phyloP scores from a whole-genome alignment of 305 asterid species.

The Nicotiana rustica region DNA sequence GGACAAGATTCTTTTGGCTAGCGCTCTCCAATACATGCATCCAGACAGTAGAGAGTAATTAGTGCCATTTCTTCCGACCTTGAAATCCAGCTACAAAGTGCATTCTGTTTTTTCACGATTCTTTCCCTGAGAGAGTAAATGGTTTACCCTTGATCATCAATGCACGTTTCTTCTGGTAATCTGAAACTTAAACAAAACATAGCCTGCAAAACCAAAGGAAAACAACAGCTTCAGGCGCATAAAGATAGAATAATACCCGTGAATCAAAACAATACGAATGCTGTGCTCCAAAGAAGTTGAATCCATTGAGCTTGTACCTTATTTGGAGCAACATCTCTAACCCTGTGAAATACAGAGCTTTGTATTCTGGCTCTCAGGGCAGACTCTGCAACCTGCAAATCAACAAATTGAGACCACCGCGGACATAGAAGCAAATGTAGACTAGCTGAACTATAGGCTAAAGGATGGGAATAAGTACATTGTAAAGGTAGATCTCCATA shows the following conservation, averaged over 20 bases:
- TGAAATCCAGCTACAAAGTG: not conserved
- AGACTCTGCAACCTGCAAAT: constrained; percentile 74
- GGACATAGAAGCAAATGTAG: not conserved
- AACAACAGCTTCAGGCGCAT: constrained; percentile 23
- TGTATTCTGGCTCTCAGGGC: constrained; percentile 66
- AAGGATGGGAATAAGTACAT: not conserved
- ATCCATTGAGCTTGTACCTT: constrained; percentile 58
- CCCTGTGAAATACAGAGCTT: constrained; percentile 69
- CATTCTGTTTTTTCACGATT: constrained; percentile 8
- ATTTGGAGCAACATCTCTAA: constrained; percentile 93
- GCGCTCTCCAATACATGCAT: too few relatives aligned
- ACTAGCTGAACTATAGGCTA: not conserved
- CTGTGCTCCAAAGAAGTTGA: not conserved
- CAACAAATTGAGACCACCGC: not conserved
- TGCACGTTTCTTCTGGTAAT: constrained; percentile 84
- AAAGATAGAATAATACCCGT: not conserved
- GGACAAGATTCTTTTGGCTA: too few relatives aligned
- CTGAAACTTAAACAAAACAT: constrained; percentile 93
- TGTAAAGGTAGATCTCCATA: not conserved
- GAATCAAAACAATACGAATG: not conserved
- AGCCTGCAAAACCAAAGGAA: constrained; percentile 58
- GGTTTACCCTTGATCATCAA: constrained; percentile 37
- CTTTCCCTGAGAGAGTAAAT: not conserved
- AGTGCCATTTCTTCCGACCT: too few relatives aligned
- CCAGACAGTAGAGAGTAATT: not conserved